Conservation (phyloP, 164 flowering plant species). For the Taxillus chinensis region DNA sequence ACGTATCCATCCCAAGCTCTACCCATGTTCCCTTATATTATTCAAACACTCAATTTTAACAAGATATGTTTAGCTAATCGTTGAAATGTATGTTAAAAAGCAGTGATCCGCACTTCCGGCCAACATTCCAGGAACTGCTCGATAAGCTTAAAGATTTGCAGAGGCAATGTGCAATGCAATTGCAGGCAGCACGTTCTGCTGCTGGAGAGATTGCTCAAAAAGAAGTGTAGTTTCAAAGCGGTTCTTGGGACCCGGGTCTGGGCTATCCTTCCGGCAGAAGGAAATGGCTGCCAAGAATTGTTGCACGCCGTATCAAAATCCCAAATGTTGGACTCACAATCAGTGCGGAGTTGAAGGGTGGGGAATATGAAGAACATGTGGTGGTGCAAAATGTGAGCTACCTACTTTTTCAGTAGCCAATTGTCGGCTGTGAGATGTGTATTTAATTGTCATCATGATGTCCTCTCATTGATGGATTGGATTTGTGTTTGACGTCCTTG, state of each 20-base stretch:
- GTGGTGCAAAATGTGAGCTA: slow-evolving; percentile 11
- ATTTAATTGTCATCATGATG: slow-evolving; percentile 8
- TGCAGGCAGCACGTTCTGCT: slow-evolving; percentile 39
- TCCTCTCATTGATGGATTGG: background rate
- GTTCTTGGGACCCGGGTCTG: slow-evolving; percentile 1
- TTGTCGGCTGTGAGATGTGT: slow-evolving; percentile 10
- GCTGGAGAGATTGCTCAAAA: slow-evolving; percentile 30
- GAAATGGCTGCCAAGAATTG: slow-evolving; percentile 8
- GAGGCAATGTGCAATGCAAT: slow-evolving; percentile 43
- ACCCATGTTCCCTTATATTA: too few relatives aligned
- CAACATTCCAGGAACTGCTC: slow-evolving; percentile 73
- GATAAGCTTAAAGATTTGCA: slow-evolving; percentile 65
- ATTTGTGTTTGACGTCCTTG: background rate
- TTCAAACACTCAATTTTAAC: background rate
- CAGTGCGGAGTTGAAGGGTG: background rate
- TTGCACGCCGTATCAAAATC: slow-evolving; percentile 3
- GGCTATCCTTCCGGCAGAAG: slow-evolving; percentile 1
- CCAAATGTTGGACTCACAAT: background rate
- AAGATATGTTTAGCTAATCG: background rate
- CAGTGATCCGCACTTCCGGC: slow-evolving; percentile 70
- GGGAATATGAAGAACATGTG: background rate
- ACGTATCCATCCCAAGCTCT: too few relatives aligned
- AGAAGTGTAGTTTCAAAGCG: slow-evolving; percentile 9
- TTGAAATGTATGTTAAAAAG: background rate
- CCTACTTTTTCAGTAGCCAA: slow-evolving; percentile 4